These are phyloP conservation scores for Fragosphaeria purpurea DNA, from an alignment of 2,329 filamentous ascomycete species.

Conservation along the genomic window DNA sequence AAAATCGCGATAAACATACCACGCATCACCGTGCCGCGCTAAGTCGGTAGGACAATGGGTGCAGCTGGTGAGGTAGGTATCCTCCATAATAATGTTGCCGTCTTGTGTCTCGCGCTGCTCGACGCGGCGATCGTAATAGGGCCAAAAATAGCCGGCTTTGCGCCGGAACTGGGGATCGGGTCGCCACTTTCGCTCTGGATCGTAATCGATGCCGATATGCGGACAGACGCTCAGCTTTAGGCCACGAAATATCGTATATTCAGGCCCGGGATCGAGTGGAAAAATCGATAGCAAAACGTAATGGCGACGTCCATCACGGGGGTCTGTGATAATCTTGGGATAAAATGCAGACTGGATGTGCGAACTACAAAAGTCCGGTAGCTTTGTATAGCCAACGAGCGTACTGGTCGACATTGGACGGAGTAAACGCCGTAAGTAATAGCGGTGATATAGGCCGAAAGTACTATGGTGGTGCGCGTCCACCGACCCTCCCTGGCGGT, in stretches of 20 bases:
- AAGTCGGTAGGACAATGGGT: background rate
- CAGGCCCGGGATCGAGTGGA: no score
- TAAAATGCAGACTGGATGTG: no score
- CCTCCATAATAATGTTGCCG: no score
- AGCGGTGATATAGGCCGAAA: background rate
- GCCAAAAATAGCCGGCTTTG: no score
- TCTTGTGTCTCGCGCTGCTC: no score
- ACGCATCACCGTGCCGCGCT: background rate
- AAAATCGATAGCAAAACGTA: background rate
- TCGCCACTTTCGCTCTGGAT: no score
- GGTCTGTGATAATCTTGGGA: background rate
- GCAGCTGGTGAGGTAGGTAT: background rate
- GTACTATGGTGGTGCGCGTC: background rate
- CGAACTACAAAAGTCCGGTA: no score
- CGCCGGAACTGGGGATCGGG: no score
- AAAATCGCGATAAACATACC: background rate
- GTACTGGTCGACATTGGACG: background rate
- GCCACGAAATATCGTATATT: no score
- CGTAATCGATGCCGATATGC: background rate
- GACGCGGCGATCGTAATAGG: no score
- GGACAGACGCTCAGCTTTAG: background rate
- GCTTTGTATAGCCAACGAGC: no score
- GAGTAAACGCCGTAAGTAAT: background rate
- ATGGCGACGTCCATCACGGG: background rate
- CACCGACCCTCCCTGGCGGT: no score